A percentile compares a stretch with the other conserved stretches of the same genome.
phyloP scores from a whole-genome alignment of 176 grass and related monocot species.

The Ananas comosus region DNA sequence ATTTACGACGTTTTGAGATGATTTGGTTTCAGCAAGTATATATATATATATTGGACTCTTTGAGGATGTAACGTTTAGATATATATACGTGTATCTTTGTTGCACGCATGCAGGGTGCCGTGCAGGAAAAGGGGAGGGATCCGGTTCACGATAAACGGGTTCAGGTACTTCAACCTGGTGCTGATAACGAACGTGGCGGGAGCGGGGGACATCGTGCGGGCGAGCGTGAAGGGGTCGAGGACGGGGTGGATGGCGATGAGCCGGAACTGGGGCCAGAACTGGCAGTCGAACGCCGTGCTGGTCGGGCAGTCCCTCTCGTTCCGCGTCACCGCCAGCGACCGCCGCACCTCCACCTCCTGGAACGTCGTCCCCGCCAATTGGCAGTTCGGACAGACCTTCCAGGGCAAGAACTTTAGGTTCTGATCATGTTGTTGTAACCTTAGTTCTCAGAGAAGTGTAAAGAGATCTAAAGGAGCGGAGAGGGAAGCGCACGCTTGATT shows the following conservation, averaged over 20 bases:
- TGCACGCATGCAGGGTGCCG: slow-evolving; percentile 9
- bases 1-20: too few relatives aligned
- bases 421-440: too few relatives aligned
- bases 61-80: too few relatives aligned
- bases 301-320: slow-evolving; percentile 20
- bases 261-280: slow-evolving; percentile 28
- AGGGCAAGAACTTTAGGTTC: slow-evolving; percentile 17
- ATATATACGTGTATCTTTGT: background rate
- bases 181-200: slow-evolving; percentile 26
- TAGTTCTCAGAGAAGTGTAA: too few relatives aligned
- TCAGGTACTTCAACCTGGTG: slow-evolving; percentile 27
- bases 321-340: slow-evolving; percentile 24
- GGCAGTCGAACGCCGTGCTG: slow-evolving; percentile 23
- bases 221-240: slow-evolving; percentile 16
- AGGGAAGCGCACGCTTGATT: too few relatives aligned
- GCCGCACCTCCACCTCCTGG: slow-evolving; percentile 23
- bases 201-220: slow-evolving; percentile 16
- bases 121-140: slow-evolving; percentile 18
- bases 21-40: too few relatives aligned
- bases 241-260: slow-evolving; percentile 21
- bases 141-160: slow-evolving; percentile 25
- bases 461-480: too few relatives aligned
- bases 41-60: too few relatives aligned
- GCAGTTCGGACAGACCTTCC: slow-evolving; percentile 30
- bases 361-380: slow-evolving; percentile 13